Base-by-base conservation (phyloP, 768 basidiomycete genomes). In the Rhizopogon roseolus region DNA sequence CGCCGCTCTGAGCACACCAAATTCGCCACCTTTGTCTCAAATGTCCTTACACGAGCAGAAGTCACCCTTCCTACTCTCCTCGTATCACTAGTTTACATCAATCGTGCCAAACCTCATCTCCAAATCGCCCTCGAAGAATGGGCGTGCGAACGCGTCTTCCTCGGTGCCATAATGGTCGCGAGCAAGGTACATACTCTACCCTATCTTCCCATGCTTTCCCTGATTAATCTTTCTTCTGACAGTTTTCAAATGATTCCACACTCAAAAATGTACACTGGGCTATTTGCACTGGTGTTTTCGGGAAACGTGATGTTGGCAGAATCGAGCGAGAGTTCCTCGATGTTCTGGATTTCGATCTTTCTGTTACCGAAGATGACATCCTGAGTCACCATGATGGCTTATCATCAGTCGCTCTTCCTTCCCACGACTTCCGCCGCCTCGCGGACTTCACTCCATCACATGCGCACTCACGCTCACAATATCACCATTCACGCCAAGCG, bases 231-330 rank as follows among this genome's bases (percentile, higher is more conserved):
- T 25, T 32, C 53, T 44, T 50, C 49, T 50, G 27, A 16, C 55
- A 90, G 83, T 93, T 93, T 65, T 73, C 88, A 36, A 93, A 94
- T 67, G 93, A 95, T 67, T 91, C 88, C 14, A 90, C 89, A 27
- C 79, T 93, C 14, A 94, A 94, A 78, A 94, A 94, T 71, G 78
- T 88, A 48, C 91, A 94, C 68, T 94, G 91, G 91, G 86, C 88
- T 8, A 74, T 87, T n/a, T 89, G 87, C 69, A 88, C 88, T 0
- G 85, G 85, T 29, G 84, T 90, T 27, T 90, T 90, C 65, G 86
- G 88, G 59, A 88, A 88, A 67, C 81, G 88, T 39, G 88, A 90
- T 61, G 80, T 89, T 27, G 87, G 86, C 43, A 81, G 88, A 60
- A 89, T 90, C 64, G 88, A 90, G 70, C 81, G 88, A 62, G 88